Percentiles rank a stretch among this genome's conserved stretches.
phyloP scores from a whole-genome alignment of 2,329 filamentous ascomycete genomes.

The Cladophialophora immunda region DNA sequence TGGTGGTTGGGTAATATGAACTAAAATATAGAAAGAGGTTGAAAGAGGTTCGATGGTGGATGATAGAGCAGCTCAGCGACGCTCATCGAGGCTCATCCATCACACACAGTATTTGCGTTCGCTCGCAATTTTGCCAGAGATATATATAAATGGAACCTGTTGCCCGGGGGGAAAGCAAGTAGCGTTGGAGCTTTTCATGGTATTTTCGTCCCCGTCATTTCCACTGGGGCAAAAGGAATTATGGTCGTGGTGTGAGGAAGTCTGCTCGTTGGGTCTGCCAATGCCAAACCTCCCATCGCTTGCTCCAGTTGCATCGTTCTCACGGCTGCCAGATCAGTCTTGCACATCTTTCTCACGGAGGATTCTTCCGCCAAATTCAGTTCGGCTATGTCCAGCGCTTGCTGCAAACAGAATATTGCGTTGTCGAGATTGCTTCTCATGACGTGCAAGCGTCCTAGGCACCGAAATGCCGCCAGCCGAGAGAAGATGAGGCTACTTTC shows the following conservation, averaged over 20 bases:
- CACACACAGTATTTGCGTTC: no score
- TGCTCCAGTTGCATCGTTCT: conserved; percentile 17
- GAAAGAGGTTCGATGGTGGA: no score
- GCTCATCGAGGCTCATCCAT: no score
- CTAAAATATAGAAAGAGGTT: no score
- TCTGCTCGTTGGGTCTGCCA: conserved; percentile 14
- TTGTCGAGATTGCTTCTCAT: conserved; percentile 24
- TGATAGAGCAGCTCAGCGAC: no score
- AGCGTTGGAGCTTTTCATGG: no score
- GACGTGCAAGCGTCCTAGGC: conserved; percentile 22
- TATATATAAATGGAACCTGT: no score
- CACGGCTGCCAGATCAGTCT: conserved; percentile 18
- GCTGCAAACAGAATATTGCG: conserved; percentile 14
- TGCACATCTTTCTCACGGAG: conserved; percentile 16
- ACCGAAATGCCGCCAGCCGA: conserved; percentile 19
- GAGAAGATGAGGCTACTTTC: conserved; percentile 13
- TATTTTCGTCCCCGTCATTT: neutral
- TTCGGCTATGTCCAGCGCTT: conserved; percentile 15
- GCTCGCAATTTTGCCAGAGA: no score
- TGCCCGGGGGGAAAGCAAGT: no score
- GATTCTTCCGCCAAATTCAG: conserved; percentile 9
- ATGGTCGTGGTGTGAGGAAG: conserved; percentile 11
- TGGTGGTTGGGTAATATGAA: conserved; percentile 44
- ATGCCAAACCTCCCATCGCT: conserved; percentile 9
- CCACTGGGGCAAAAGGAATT: conserved; percentile 3